Evolutionary conservation across 2,329 filamentous ascomycete genomes (phyloP).

Genomic region (Hypoxylon sp.): DNA sequence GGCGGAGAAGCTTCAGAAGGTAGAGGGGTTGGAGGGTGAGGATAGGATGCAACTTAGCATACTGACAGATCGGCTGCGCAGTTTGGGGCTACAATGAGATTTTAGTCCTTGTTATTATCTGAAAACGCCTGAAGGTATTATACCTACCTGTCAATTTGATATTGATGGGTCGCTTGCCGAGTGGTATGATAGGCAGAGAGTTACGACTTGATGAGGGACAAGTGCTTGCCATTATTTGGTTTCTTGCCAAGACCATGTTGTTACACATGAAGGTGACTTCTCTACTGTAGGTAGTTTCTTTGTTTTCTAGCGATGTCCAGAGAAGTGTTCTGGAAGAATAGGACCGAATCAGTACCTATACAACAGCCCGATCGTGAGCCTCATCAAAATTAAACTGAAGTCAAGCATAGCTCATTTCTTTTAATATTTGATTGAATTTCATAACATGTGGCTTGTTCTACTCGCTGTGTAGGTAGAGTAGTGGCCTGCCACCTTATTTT

Average conservation of each 20-base stretch:
- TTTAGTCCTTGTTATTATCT: not conserved
- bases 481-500: not conserved
- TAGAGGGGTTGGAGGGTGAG: constrained; percentile 54
- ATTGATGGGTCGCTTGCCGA: not conserved
- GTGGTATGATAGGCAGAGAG: constrained; percentile 1
- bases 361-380: not conserved
- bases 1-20: constrained; percentile 54
- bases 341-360: not conserved
- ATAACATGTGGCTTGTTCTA: not conserved
- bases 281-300: not conserved
- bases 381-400: not conserved
- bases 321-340: not conserved
- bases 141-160: not conserved
- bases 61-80: constrained; percentile 60
- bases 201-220: constrained; percentile 1
- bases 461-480: not conserved
- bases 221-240: not conserved
- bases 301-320: not conserved
- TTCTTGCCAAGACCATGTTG: not conserved
- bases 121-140: not conserved
- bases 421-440: not conserved
- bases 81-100: constrained; percentile 58
- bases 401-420: not conserved
- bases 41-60: constrained; percentile 60
- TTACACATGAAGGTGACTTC: not conserved